These are phyloP conservation scores for Cucumis cinereus DNA, from an alignment of 306 rosid species.

Conservation along the genomic window DNA sequence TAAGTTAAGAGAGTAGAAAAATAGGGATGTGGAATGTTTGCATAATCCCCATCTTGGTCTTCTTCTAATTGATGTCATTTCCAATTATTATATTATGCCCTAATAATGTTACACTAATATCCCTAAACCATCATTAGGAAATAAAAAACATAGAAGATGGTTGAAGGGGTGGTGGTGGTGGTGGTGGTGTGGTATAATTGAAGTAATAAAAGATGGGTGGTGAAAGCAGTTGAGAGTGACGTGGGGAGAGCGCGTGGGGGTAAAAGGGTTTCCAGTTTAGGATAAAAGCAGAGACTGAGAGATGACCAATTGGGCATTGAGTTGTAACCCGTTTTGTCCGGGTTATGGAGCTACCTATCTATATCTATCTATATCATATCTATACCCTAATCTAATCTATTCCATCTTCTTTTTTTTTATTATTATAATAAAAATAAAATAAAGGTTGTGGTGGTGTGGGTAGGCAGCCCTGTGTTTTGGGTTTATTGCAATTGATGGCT, in stretches of 20 bases:
- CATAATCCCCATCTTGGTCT: neutral
- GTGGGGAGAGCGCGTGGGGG: slow-evolving; percentile 26
- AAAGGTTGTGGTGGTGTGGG: neutral
- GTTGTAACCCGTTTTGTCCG: slow-evolving; percentile 63
- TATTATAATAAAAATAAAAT: neutral
- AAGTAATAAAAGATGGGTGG: too few species aligned
- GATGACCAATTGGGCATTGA: slow-evolving; percentile 21
- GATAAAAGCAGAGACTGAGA: slow-evolving; percentile 16
- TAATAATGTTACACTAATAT: too few species aligned
- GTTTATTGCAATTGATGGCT: slow-evolving; percentile 20
- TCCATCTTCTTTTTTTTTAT: neutral
- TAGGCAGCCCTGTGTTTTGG: neutral
- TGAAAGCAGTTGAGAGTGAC: neutral
- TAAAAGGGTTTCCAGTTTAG: neutral
- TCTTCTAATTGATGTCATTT: too few species aligned
- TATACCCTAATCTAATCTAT: neutral
- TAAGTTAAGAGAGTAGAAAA: neutral
- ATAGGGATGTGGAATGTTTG: neutral
- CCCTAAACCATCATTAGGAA: too few species aligned
- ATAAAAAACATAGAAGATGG: too few species aligned
- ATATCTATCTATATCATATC: neutral
- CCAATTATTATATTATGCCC: too few species aligned
- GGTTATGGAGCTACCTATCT: slow-evolving; percentile 20
- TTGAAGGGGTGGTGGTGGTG: too few species aligned
- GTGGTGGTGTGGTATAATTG: too few species aligned